Evolutionary conservation across 352 stramenopile species (phyloP), one percentile per base, ranked within the genome.

Genomic region (Elongisporangium anandrum): DNA sequence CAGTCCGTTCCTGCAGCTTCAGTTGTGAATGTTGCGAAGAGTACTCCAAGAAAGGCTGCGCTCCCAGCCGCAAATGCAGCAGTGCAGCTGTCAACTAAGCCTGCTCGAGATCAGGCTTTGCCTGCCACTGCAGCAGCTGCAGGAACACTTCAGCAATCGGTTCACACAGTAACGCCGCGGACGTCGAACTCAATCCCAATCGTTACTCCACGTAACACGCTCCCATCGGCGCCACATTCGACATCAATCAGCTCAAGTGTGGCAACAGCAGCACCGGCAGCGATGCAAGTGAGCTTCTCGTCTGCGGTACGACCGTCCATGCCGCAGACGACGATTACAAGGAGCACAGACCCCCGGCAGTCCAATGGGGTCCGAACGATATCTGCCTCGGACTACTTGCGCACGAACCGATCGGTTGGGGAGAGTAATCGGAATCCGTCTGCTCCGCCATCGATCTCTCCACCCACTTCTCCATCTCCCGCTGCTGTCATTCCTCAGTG

Each of bases 1-100:
- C 19, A 29, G 21, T 1, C 49, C 8, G 48, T 22, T 50, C 6
- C 26, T 45, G 26, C 49, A 6, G 48, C 52, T 17, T 50, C 50
- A 17, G 3, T 45, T 52, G 23, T 20, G 26, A 5, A 60, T 24
- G 34, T 49, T 65, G 5, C 60, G 7, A 63, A 72, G 62, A 59
- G 68, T 39, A 6, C 24, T 12, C 52, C 50, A 26, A 49, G 56
- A 20, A 19, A 16, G 57, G 6, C 24, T 51, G 23, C 21, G 41
- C 16, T 20, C 51, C 4, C 50, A 45, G 17, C 29, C 20, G 41
- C 19, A 34, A 49, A 45, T 20, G 23, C 22, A 51, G 10, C 9
- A 54, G 7, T 8, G 10, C 23, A 58, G 10, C 16, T 53, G 20
- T 39, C 54, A 8, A 23, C 48, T 13, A 54, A 41, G 29, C 45